Conservation (phyloP, 106 monocot species). For the Amphibolis antarctica region DNA sequence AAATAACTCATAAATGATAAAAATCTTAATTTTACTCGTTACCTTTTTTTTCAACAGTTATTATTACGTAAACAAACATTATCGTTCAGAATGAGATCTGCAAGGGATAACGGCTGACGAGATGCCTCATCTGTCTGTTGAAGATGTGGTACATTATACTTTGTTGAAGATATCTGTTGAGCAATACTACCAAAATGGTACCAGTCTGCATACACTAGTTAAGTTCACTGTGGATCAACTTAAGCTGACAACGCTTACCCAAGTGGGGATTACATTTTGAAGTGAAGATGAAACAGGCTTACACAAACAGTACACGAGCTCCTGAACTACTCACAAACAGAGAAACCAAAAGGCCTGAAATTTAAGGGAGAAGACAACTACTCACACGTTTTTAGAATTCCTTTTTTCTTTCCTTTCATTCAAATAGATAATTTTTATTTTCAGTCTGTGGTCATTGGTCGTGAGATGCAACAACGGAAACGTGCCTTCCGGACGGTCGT, state of each 20-base stretch:
- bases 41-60: too few relatives aligned
- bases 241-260: neutral
- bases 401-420: slow-evolving; percentile 1
- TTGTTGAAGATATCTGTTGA: too few relatives aligned
- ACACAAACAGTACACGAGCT: neutral
- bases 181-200: neutral
- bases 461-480: slow-evolving; percentile 17
- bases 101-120: neutral
- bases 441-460: slow-evolving; percentile 17
- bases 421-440: neutral
- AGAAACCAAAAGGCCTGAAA: neutral
- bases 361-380: slow-evolving; percentile 4
- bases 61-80: too few relatives aligned
- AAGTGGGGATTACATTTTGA: slow-evolving; percentile 1
- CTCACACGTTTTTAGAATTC: too few relatives aligned
- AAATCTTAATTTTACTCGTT: too few relatives aligned
- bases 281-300: neutral
- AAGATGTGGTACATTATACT: too few relatives aligned
- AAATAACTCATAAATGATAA: too few relatives aligned
- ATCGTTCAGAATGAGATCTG: too few relatives aligned
- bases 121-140: too few relatives aligned
- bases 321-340: neutral
- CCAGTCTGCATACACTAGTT: neutral
- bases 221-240: neutral
- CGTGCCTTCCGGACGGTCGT: slow-evolving; percentile 17